Conservation (phyloP, 768 basidiomycete genomes). For the Harrya chromipes region DNA sequence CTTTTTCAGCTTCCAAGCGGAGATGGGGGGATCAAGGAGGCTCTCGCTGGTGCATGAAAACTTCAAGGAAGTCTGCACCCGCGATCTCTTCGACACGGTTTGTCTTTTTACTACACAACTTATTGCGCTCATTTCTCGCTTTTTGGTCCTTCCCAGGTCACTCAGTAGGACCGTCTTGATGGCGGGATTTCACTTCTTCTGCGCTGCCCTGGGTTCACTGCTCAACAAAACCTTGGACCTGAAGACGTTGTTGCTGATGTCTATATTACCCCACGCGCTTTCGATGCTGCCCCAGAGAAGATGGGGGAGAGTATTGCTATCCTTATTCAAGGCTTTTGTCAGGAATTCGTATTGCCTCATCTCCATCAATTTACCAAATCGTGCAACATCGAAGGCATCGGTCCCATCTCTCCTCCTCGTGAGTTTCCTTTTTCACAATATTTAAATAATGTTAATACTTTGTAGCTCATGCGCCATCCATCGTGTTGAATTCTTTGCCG, state of each 20-base stretch:
- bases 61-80: no score
- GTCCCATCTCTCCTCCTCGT: background rate
- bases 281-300: background rate
- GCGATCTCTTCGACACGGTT: no score
- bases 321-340: slow-evolving; percentile 9
- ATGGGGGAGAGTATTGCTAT: slow-evolving; percentile 2
- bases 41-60: no score
- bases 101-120: no score
- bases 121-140: no score
- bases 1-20: no score
- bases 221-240: background rate
- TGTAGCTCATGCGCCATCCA: no score
- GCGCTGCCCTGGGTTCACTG: background rate
- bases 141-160: no score
- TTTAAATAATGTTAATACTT: no score
- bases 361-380: background rate
- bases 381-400: no score
- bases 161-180: slow-evolving; percentile 7
- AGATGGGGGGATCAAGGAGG: no score
- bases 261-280: slow-evolving; percentile 4
- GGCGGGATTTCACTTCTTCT: slow-evolving; percentile 7
- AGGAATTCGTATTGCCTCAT: slow-evolving; percentile 11
- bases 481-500: no score
- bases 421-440: background rate
- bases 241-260: slow-evolving; percentile 5